Base-by-base conservation (phyloP, 495 filamentous ascomycete species). In the Lasiosphaeria ovina region DNA sequence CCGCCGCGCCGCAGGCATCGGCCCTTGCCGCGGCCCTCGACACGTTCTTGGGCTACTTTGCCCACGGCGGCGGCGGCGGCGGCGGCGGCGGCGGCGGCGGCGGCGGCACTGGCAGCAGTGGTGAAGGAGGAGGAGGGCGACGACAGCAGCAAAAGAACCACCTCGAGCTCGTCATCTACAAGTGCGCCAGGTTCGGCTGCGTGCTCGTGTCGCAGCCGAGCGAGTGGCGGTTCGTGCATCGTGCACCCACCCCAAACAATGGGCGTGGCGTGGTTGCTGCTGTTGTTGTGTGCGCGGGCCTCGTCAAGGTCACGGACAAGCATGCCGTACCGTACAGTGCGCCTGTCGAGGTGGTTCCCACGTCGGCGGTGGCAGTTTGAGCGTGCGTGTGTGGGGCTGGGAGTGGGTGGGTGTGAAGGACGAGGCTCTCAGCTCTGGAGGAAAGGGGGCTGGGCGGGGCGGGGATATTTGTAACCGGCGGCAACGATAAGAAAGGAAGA, bases 61-160 rank as follows among this genome's bases (percentile, higher is more conserved):
- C 69, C 7, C 45, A 61, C 4, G 55, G 54, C 7, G 65, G 67
- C 49, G 63, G 68, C 10, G 45, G 64, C n/a, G 58, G 55, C 12
- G 57, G 70, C n/a, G 69, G 63, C 42, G n/a, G n/a, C n/a, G n/a
- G n/a, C n/a, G n/a, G n/a, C n/a, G n/a, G n/a, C n/a, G n/a, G n/a
- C n/a, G n/a, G n/a, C n/a, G n/a, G n/a, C n/a, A n/a, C n/a, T n/a
- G n/a, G n/a, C n/a, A n/a, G n/a, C n/a, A n/a, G n/a, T n/a, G n/a
- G n/a, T n/a, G n/a, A n/a, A n/a, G n/a, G n/a, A n/a, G n/a, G n/a
- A n/a, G n/a, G n/a, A n/a, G n/a, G n/a, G n/a, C n/a, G n/a, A n/a
- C n/a, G n/a, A n/a, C n/a, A n/a, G n/a, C 72, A 73, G 59, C 74
- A 76, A 55, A 64, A 70, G 40, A 69, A 62, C 24, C 65, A 75